Evolutionary conservation across 768 basidiomycete species (phyloP), one percentile per base, ranked within the genome.

Genomic region (Myochromella boudieri): DNA sequence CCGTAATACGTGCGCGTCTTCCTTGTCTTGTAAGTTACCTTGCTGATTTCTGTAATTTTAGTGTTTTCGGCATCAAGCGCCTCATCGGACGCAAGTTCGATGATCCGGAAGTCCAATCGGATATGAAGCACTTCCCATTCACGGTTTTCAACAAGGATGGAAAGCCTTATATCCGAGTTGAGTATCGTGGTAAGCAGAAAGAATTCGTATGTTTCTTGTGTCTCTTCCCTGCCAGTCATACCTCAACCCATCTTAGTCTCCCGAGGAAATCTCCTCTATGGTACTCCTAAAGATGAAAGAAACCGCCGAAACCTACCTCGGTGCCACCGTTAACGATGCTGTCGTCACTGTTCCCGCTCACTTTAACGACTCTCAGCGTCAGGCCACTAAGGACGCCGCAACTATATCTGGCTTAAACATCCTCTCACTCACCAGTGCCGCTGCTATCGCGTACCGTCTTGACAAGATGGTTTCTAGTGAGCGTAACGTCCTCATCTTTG

Each of bases 341-440:
- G 95, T 98, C 59, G 86, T 97, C 61, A 95, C 94, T 21, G 87
- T 97, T 53, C 95, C 95, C 26, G 94, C 95, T 27, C 97, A 97
- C 78, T 97, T 97, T 80, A 98, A 98, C 69, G 94, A 98, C 75
- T 95, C 95, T 21, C 95, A 98, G 66, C 90, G 95, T 65, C 93
- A 95, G 63, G 95, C 95, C 18, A 98, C 95, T 60, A 98, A 97
- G 76, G 95, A 98, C 62, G 94, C 95, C 27, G 95, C 95, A 58
- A 83, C 82, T 50, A 97, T 98, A 60, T 81, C 93, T 15, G 95
- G 95, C 53, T 72, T 98, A 55, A 93, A 95, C 65, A 89, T 97
- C 51, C 89, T 95, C 62, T 93, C 95, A 74, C 97, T 97, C 68
- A 95, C 97, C 76, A 98, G 95, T 37, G 95, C 95, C 31, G 95